Conservation (phyloP, 805 yeast species). For the Candida vartiovaarae region DNA sequence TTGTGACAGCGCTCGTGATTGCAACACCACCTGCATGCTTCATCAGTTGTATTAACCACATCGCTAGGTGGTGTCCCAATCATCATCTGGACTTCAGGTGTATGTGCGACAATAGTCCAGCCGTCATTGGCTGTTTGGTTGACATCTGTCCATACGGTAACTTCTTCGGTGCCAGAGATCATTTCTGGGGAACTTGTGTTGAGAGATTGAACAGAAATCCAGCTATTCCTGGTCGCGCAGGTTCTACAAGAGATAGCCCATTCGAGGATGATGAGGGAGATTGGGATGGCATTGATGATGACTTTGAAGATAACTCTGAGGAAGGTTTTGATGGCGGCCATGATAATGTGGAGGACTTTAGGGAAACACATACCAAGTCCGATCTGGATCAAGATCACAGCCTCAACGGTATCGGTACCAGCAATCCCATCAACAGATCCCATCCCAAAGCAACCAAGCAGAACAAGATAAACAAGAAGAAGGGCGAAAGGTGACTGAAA, state of each 20-base stretch:
- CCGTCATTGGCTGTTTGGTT: conserved; percentile 36
- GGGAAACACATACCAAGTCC: too few species aligned
- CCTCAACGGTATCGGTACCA: too few species aligned
- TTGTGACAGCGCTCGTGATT: background rate
- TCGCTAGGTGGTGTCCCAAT: conserved; percentile 29
- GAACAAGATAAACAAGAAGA: too few species aligned
- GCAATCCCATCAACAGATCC: too few species aligned
- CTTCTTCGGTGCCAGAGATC: conserved; percentile 39
- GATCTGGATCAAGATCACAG: too few species aligned
- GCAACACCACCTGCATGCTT: conserved; percentile 50
- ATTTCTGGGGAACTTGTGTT: conserved; percentile 39
- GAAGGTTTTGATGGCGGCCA: conserved; percentile 2
- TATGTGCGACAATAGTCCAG: conserved; percentile 31
- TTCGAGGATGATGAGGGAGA: conserved; percentile 11
- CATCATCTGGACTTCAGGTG: conserved; percentile 32
- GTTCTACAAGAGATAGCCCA: conserved; percentile 2
- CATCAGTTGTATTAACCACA: conserved; percentile 33
- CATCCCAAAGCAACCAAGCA: too few species aligned
- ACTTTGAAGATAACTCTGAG: background rate
- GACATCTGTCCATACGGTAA: conserved; percentile 39
- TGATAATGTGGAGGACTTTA: too few species aligned
- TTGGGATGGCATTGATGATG: conserved; percentile 5
- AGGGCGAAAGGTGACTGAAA: too few species aligned
- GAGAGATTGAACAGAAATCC: conserved; percentile 14
- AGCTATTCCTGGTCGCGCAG: background rate